A percentile compares a stretch with the other conserved stretches of the same genome.
Conservation (phyloP, 1,284 basidiomycete species). For the Ceratobasidium sp. region DNA sequence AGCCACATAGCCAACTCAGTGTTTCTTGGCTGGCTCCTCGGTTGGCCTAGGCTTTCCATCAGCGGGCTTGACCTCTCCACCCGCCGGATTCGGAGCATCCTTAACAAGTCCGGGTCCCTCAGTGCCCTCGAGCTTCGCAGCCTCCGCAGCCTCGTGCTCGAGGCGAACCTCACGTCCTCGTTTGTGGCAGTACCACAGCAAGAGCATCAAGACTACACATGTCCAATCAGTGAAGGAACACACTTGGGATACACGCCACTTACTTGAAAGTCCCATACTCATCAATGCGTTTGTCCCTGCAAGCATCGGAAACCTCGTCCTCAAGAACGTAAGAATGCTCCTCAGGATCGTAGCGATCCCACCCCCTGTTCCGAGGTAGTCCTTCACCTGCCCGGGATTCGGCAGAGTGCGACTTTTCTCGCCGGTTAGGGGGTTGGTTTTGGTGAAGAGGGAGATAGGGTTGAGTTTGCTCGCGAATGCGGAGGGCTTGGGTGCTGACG, state of each 20-base stretch:
- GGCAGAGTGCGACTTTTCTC: slow-evolving; percentile 30
- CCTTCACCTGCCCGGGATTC: slow-evolving; percentile 29
- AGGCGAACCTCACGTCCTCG: slow-evolving; percentile 37
- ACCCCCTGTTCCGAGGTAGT: slow-evolving; percentile 30
- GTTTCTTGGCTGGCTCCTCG: not conserved
- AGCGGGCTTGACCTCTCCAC: not conserved
- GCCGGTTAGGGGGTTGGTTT: slow-evolving; percentile 38
- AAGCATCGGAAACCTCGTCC: slow-evolving; percentile 30
- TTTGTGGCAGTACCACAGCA: slow-evolving; percentile 42
- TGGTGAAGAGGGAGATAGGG: slow-evolving; percentile 36
- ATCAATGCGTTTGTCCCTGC: slow-evolving; percentile 36
- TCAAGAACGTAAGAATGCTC: slow-evolving; percentile 31
- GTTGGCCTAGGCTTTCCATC: not conserved
- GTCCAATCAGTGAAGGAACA: not conserved
- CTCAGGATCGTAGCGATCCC: slow-evolving; percentile 31
- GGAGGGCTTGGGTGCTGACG: slow-evolving; percentile 14
- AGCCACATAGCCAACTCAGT: too few species aligned
- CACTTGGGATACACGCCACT: not conserved
- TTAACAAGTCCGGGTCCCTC: slow-evolving; percentile 19
- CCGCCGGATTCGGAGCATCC: not conserved
- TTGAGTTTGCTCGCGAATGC: slow-evolving; percentile 29
- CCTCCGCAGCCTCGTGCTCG: slow-evolving; percentile 27
- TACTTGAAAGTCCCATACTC: slow-evolving; percentile 40
- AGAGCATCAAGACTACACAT: slow-evolving; percentile 29
- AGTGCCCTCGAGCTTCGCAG: slow-evolving; percentile 5